These are phyloP conservation scores for Sclerotinia subarctica DNA, from an alignment of 2,329 filamentous ascomycete species.

Conservation along the genomic window DNA sequence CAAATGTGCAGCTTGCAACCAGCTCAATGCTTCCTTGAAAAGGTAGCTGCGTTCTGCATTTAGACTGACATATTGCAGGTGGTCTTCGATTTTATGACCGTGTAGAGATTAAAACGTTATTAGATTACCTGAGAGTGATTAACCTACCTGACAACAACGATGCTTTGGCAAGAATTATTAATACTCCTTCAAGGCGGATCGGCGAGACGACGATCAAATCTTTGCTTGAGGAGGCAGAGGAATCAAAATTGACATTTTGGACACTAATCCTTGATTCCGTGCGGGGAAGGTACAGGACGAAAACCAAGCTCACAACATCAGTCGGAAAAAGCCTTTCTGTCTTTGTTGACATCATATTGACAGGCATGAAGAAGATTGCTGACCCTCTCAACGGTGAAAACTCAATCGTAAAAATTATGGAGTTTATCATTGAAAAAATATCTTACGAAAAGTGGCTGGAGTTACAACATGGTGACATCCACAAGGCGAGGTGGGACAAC, in stretches of 20 bases:
- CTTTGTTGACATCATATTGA: slow-evolving; percentile 59
- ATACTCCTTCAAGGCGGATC: slow-evolving; percentile 75
- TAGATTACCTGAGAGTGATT: slow-evolving; percentile 86
- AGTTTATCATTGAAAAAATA: slow-evolving; percentile 60
- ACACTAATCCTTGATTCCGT: slow-evolving; percentile 59
- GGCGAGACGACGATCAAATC: slow-evolving; percentile 74
- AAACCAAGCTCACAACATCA: slow-evolving; percentile 53
- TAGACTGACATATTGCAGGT: slow-evolving; percentile 38
- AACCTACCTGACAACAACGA: slow-evolving; percentile 85
- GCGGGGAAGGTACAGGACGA: slow-evolving; percentile 49
- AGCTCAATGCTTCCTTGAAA: not conserved
- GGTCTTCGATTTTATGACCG: slow-evolving; percentile 91
- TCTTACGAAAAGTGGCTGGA: slow-evolving; percentile 72
- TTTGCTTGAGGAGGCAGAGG: slow-evolving; percentile 74
- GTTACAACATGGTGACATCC: slow-evolving; percentile 67
- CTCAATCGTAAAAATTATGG: slow-evolving; percentile 43
- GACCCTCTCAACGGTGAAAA: slow-evolving; percentile 24
- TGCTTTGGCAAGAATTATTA: slow-evolving; percentile 78
- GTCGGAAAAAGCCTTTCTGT: slow-evolving; percentile 55
- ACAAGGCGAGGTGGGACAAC: slow-evolving; percentile 80
- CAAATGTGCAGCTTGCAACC: not conserved
- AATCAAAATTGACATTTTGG: slow-evolving; percentile 70
- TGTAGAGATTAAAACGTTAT: slow-evolving; percentile 77
- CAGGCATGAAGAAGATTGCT: slow-evolving; percentile 52
- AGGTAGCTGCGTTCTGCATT: not conserved